Base-by-base conservation (phyloP, 2,329 filamentous ascomycete species). In the Fusarium camptoceras region DNA sequence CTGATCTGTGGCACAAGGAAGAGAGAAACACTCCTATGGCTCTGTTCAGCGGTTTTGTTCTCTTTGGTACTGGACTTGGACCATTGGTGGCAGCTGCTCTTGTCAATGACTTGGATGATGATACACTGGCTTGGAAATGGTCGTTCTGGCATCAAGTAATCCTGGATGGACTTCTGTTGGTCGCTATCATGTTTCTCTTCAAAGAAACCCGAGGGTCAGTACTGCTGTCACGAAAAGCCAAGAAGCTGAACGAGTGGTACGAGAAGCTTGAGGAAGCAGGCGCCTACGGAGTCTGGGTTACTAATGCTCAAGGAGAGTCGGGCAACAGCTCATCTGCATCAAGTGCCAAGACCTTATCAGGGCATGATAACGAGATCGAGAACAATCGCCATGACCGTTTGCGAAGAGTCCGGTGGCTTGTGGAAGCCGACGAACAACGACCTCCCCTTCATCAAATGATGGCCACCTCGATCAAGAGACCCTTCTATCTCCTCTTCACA, bases 21-120 rank as follows among this genome's bases (percentile, higher is more conserved):
- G 90, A 92, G 46, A 86, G 95, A 34, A 97, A 98, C 74, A 94
- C 91, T 0, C 92, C 94, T 0, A 97, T 98, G 95, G 91, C 93
- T 0, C 77, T 97, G 0, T 98, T 97, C 78, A 92, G 91, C n/a
- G 93, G 91, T 1, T 84, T 85, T 6, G 94, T 94, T 0, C 82
- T 98, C 1, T 85, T 91, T 12, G 95, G 94, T 1, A 97, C 94
- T 0, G 94, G 94, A 0, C 81, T 91, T 1, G 94, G 94, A 0
- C 94, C 94, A 0, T 76, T 97, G 9, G 82, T 94, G 1, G 87
- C 87, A 7, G 88, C 92, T 1, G 88, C 91, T 47, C 88, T 98
- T 66, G 88, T 91, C 1, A 82, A 92, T 37, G 84, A 88, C 53
- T 84, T 88, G 2, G 85, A 81, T 1, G 74, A 81, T 12, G 72